Conservation (phyloP, 495 filamentous ascomycete genomes). For the Astrothelium subdiscretum region DNA sequence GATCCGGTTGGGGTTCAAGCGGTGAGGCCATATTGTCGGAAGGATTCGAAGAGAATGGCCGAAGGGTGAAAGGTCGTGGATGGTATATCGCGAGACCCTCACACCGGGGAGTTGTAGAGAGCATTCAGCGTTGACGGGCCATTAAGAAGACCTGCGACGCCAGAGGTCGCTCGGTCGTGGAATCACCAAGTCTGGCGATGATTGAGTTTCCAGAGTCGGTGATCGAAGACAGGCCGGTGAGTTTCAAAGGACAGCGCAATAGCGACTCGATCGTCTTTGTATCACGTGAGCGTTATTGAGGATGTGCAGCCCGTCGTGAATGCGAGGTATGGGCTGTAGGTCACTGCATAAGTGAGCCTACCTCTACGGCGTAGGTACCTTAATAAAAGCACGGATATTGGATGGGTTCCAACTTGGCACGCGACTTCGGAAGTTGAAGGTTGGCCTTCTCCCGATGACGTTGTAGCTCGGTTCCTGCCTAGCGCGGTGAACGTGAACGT, state of each 20-base stretch:
- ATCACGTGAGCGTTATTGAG: background rate
- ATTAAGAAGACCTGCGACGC: background rate
- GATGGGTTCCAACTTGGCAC: background rate
- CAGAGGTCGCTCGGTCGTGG: background rate
- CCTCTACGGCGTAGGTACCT: no score
- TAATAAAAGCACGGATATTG: no score
- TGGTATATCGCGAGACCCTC: background rate
- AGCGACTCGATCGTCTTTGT: no score
- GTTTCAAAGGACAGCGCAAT: no score
- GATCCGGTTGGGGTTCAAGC: background rate
- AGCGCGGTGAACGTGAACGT: no score
- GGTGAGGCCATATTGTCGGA: conserved; percentile 1
- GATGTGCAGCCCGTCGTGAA: background rate
- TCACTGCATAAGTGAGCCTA: no score
- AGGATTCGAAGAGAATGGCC: background rate
- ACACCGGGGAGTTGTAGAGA: no score
- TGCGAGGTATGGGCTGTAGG: no score
- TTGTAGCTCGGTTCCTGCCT: background rate
- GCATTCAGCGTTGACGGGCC: background rate
- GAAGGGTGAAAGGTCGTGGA: background rate
- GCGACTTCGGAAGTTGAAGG: background rate
- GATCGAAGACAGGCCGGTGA: no score
- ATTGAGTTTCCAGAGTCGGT: no score
- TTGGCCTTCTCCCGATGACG: background rate
- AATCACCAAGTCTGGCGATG: background rate